A percentile compares a stretch with the other conserved stretches of the same genome.
phyloP scores from a whole-genome alignment of 177 flowering plant genomes.

The Vitis hybrid region DNA sequence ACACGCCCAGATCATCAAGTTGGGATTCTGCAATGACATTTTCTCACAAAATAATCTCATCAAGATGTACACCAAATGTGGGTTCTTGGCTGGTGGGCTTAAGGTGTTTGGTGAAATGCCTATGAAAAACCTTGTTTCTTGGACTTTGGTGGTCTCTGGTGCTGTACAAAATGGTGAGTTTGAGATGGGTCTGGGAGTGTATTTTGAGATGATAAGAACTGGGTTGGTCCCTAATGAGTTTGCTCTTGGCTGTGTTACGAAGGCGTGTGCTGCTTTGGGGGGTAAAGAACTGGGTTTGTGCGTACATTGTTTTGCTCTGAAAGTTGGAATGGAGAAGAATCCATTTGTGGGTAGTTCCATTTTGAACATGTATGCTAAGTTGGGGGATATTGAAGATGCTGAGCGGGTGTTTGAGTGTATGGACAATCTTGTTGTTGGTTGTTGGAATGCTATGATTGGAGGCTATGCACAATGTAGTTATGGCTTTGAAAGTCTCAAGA shows the following conservation, averaged over 20 bases:
- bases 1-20: constrained; percentile 37
- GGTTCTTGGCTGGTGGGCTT: constrained; percentile 21
- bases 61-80: constrained; percentile 35
- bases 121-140: constrained; percentile 45
- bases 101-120: constrained; percentile 52
- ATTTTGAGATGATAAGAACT: constrained; percentile 29
- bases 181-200: constrained; percentile 34
- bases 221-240: constrained; percentile 52
- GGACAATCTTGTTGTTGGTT: constrained; percentile 32
- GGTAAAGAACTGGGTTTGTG: constrained; percentile 28
- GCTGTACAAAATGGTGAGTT: constrained; percentile 34
- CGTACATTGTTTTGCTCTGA: constrained; percentile 40
- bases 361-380: constrained; percentile 41
- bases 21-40: constrained; percentile 29
- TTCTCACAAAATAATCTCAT: constrained; percentile 42
- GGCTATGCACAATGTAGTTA: constrained; percentile 43
- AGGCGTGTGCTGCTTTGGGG: constrained; percentile 23
- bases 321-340: constrained; percentile 37
- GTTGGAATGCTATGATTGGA: constrained; percentile 63
- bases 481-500: constrained; percentile 30
- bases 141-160: constrained; percentile 50
- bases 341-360: constrained; percentile 40
- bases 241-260: constrained; percentile 43
- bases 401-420: constrained; percentile 29
- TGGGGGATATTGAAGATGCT: constrained; percentile 33